Evolutionary conservation across 441 rosid genomes (phyloP), one percentile per base, ranked within the genome.

Genomic region (Hypseocharis bilobata): DNA sequence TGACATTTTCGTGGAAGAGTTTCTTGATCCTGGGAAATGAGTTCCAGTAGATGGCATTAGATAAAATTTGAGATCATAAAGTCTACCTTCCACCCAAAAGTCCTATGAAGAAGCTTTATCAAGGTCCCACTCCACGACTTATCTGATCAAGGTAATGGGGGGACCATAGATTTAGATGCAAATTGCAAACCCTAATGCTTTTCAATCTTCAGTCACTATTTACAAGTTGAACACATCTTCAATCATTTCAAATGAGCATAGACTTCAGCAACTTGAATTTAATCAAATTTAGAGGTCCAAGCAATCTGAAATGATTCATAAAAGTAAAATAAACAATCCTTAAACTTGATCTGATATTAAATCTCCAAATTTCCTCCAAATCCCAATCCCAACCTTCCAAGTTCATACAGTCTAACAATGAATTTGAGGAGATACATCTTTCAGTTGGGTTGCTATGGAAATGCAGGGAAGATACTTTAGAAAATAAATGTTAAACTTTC

Each of bases 51-150:
- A 70, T 66, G 30, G 64, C 72, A 75, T 66, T 63, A 70, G 72
- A 80, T 72, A 59, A 67, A 69, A 47, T 58, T 36, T 74, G 73
- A 64, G 55, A 68, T 70, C 64, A 70, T 77, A 77, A 75, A 69
- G 76, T 72, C 34, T 71, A 75, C 76, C 64, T 77, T 74, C 66
- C 30, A 73, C 76, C 64, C 61, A 61, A 70, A 72, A 81, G 71
- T 62, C 76, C 67, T 17, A 72, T 60, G 73, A 73, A 77, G 74
- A 28, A 72, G 42, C 88, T 82, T 74, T 79, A 71, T 68, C 62
- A 76, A 76, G 81, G 77, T 80, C 95, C 90, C 88, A 86, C 90
- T 71, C 45, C 58, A 69, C 67, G 81, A 82, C 78, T 70, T 70
- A 72, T 79, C 80, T 67, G 69, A 72, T 65, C 63, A 78, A 63